A percentile compares a stretch with the other conserved stretches of the same genome.
Conservation (phyloP, 1,284 basidiomycete species). For the Moesziomyces globuligerus region DNA sequence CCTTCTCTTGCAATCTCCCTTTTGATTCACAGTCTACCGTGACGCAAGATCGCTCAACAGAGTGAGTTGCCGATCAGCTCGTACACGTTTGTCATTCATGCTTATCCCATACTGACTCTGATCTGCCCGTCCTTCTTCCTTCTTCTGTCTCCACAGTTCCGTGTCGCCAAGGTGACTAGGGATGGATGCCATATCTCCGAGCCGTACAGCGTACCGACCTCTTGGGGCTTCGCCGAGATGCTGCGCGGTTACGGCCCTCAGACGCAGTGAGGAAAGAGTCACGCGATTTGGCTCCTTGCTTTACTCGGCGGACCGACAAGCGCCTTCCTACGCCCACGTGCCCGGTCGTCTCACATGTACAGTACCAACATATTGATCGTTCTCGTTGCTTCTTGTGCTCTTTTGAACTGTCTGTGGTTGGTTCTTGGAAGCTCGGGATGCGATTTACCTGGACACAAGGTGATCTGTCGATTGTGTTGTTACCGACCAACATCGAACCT, state of each 20-base stretch:
- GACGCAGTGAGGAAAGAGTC: conserved; percentile 50
- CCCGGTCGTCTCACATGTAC: not conserved
- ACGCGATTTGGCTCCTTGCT: conserved; percentile 3
- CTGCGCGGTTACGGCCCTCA: conserved; percentile 76
- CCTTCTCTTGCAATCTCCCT: too few relatives aligned
- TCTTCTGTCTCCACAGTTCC: too few relatives aligned
- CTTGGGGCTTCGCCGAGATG: conserved; percentile 92
- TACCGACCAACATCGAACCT: too few relatives aligned
- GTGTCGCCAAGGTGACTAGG: conserved; percentile 88
- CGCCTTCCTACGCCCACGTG: not conserved
- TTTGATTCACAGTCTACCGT: too few relatives aligned
- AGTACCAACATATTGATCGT: not conserved
- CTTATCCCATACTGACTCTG: too few relatives aligned
- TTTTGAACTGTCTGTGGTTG: too few relatives aligned
- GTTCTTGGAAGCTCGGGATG: too few relatives aligned
- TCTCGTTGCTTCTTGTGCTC: not conserved
- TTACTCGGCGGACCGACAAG: not conserved
- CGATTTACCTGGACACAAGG: too few relatives aligned
- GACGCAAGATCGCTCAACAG: conserved; percentile 97
- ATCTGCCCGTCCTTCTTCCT: too few relatives aligned
- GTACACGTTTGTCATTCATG: too few relatives aligned
- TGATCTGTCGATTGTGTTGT: too few relatives aligned
- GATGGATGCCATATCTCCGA: conserved; percentile 83
- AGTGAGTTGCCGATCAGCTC: too few relatives aligned
- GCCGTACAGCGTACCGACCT: conserved; percentile 79